phyloP scores from a whole-genome alignment of 176 grass and related monocot species.

The Raddia distichophylla region DNA sequence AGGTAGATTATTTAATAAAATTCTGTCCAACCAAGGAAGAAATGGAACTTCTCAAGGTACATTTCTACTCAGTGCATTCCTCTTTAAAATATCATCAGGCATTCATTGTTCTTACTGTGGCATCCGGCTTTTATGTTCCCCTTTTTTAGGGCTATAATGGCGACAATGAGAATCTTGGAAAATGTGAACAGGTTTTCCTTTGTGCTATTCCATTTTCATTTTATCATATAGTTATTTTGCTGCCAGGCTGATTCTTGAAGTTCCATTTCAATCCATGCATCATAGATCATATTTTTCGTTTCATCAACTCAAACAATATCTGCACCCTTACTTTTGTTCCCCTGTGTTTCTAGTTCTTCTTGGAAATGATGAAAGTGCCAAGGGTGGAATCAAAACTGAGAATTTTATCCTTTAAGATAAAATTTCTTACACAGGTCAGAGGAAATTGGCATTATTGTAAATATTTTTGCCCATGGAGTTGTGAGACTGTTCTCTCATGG shows the following conservation, averaged over 20 bases:
- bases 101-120: slow-evolving; percentile 8
- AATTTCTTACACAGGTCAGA: slow-evolving; percentile 77
- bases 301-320: slow-evolving; percentile 12
- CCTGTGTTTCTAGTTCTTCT: slow-evolving; percentile 66
- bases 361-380: slow-evolving; percentile 99
- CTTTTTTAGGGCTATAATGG: slow-evolving; percentile 68
- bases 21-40: slow-evolving; percentile 97
- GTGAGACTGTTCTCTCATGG: slow-evolving; percentile 4
- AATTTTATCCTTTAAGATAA: slow-evolving; percentile 90
- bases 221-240: slow-evolving; percentile 10
- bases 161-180: slow-evolving; percentile 78
- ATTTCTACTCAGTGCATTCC: slow-evolving; percentile 26
- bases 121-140: neutral
- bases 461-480: neutral
- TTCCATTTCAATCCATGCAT: neutral
- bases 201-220: slow-evolving; percentile 21
- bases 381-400: slow-evolving; percentile 85
- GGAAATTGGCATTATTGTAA: slow-evolving; percentile 26
- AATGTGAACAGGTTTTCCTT: slow-evolving; percentile 86
- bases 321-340: slow-evolving; percentile 36
- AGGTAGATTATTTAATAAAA: slow-evolving; percentile 92
- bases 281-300: slow-evolving; percentile 31
- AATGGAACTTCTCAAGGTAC: slow-evolving; percentile 86
- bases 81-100: slow-evolving; percentile 43
- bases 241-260: slow-evolving; percentile 5